phyloP scores from a whole-genome alignment of 2,329 filamentous ascomycete species.

The Xylaria sp. region DNA sequence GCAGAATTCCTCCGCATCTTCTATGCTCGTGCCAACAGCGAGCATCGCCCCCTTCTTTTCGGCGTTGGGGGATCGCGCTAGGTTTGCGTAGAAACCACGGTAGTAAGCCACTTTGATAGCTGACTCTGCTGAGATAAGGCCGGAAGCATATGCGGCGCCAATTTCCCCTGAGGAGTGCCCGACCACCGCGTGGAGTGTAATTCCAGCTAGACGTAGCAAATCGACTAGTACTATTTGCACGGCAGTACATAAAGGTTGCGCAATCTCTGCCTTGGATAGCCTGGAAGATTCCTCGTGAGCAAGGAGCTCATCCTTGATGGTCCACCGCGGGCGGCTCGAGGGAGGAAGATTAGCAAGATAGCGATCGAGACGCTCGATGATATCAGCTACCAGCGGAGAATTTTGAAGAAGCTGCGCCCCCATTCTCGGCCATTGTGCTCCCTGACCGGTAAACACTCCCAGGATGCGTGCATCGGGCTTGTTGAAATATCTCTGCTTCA shows the following conservation, averaged over 20 bases:
- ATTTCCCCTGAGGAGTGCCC: slow-evolving; percentile 28
- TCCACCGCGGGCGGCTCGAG: background rate
- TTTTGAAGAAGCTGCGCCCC: no score
- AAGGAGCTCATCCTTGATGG: background rate
- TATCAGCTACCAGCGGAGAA: no score
- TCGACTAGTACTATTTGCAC: background rate
- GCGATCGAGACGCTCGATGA: no score
- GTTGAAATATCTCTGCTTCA: no score
- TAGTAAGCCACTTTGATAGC: slow-evolving; percentile 17
- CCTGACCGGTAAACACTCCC: no score
- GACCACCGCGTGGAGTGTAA: background rate
- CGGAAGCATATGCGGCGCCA: slow-evolving; percentile 14
- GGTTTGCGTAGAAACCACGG: background rate
- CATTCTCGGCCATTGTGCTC: no score
- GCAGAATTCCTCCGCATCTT: slow-evolving; percentile 55
- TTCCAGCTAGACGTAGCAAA: background rate
- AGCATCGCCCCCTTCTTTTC: background rate
- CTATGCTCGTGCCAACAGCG: background rate
- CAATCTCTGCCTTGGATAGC: background rate
- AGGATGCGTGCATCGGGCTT: no score
- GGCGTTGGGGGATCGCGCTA: background rate
- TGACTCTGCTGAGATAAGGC: background rate
- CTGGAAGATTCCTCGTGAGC: background rate
- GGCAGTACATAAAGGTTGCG: background rate
- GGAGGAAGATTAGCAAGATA: no score